A percentile compares a stretch with the other conserved stretches of the same genome.
Evolutionary conservation across 106 monocot species (phyloP).

Genomic region (Allium sativum): DNA sequence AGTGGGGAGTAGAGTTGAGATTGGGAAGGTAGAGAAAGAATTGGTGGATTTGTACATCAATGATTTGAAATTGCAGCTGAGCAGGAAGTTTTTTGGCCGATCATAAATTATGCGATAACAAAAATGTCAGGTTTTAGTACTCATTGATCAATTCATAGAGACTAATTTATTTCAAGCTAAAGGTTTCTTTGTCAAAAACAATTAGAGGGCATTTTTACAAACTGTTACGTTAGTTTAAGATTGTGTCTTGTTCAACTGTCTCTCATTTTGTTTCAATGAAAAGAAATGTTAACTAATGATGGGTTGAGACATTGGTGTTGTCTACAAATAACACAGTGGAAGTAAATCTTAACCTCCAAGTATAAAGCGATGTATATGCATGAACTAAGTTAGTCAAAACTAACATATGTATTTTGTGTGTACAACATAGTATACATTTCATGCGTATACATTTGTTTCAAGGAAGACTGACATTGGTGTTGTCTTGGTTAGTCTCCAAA

Average conservation of each 20-base stretch:
- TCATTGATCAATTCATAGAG: too few species aligned
- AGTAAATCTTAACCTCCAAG: too few species aligned
- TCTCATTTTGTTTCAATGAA: neutral
- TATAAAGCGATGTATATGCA: too few species aligned
- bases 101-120: slow-evolving; percentile 20
- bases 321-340: slow-evolving; percentile 20
- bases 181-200: too few species aligned
- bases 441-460: neutral
- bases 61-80: slow-evolving; percentile 22
- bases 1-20: slow-evolving; percentile 29
- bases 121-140: slow-evolving; percentile 23
- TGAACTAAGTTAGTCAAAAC: too few species aligned
- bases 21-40: slow-evolving; percentile 25
- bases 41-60: slow-evolving; percentile 38
- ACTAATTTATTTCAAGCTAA: too few species aligned
- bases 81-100: slow-evolving; percentile 19
- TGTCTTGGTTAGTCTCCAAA: too few species aligned
- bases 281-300: neutral
- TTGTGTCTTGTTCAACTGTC: neutral
- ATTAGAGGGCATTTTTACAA: too few species aligned
- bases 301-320: slow-evolving; percentile 49
- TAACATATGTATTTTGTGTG: too few species aligned
- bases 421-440: too few species aligned
- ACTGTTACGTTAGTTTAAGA: neutral
- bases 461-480: too few species aligned